phyloP scores from a whole-genome alignment of 257 asterid species.

The Gynochthodes officinalis region DNA sequence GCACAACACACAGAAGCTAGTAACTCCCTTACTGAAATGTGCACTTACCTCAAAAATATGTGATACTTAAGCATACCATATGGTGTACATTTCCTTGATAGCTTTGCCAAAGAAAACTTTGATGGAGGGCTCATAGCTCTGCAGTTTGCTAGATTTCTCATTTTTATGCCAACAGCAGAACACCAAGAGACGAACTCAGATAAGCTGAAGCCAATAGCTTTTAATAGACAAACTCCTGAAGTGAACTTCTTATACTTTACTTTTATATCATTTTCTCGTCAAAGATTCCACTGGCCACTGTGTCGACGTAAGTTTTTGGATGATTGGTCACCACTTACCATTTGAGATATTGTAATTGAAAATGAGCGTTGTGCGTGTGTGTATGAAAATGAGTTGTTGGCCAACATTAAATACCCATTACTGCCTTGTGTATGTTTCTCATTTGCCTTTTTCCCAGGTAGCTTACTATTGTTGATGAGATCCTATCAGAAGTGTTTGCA shows the following conservation, averaged over 20 bases:
- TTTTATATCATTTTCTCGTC: too few species aligned
- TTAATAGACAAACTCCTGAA: too few species aligned
- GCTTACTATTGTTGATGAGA: too few species aligned
- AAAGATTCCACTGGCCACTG: too few species aligned
- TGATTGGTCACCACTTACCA: too few species aligned
- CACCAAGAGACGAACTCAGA: neutral
- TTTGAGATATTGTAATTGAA: too few species aligned
- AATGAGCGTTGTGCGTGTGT: too few species aligned
- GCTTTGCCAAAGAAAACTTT: neutral
- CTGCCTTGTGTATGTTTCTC: neutral
- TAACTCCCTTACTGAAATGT: neutral
- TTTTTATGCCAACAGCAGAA: neutral
- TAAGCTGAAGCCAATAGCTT: neutral
- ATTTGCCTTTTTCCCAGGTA: neutral
- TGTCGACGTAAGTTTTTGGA: too few species aligned
- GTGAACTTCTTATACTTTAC: too few species aligned
- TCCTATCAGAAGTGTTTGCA: too few species aligned
- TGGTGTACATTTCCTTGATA: neutral
- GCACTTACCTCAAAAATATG: neutral
- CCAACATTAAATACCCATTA: too few species aligned
- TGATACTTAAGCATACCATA: neutral
- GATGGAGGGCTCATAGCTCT: neutral
- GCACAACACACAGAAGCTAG: neutral
- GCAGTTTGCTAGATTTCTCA: neutral
- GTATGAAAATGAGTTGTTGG: too few species aligned